Conservation (phyloP, 805 yeast genomes). For the Blastobotrys muscicola region DNA sequence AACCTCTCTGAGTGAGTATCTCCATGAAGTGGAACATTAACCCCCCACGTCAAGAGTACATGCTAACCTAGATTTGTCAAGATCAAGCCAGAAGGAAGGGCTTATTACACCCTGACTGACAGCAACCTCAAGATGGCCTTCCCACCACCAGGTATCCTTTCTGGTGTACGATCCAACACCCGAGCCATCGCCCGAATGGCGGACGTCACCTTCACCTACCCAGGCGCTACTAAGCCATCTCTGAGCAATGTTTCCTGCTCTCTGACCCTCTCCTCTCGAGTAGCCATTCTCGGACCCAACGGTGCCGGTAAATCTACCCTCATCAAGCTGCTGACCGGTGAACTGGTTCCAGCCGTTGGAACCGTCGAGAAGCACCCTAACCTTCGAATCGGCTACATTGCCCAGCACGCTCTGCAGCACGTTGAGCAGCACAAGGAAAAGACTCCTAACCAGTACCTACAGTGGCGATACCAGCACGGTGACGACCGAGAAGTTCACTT, state of each 20-base stretch:
- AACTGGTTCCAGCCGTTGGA: constrained; percentile 76
- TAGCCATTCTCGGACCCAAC: constrained; percentile 93
- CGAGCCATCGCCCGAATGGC: constrained; percentile 86
- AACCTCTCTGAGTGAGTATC: constrained; percentile 56
- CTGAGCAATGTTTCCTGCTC: constrained; percentile 74
- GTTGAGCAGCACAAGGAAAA: constrained; percentile 96
- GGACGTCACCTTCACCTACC: constrained; percentile 79
- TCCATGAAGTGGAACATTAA: too few relatives aligned
- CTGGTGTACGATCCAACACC: constrained; percentile 94
- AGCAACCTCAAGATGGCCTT: constrained; percentile 91
- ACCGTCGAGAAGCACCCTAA: constrained; percentile 96
- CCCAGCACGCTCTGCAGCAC: constrained; percentile 96
- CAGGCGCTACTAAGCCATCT: constrained; percentile 82
- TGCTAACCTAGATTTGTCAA: constrained; percentile 49
- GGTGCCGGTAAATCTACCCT: constrained; percentile 99
- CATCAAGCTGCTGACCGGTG: constrained; percentile 88
- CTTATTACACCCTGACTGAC: constrained; percentile 90
- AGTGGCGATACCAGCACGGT: constrained; percentile 97
- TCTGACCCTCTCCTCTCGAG: constrained; percentile 91
- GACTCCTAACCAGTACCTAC: constrained; percentile 94
- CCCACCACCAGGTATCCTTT: constrained; percentile 95
- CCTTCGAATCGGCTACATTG: constrained; percentile 95
- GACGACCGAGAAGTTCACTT: constrained; percentile 94
- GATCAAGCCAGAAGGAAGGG: constrained; percentile 90
- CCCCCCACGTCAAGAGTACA: not conserved